Percentiles rank a stretch among this genome's conserved stretches.
These are phyloP conservation scores for Wilhelminamyces savonicus DNA, from an alignment of 805 yeast species.

Conservation along the genomic window DNA sequence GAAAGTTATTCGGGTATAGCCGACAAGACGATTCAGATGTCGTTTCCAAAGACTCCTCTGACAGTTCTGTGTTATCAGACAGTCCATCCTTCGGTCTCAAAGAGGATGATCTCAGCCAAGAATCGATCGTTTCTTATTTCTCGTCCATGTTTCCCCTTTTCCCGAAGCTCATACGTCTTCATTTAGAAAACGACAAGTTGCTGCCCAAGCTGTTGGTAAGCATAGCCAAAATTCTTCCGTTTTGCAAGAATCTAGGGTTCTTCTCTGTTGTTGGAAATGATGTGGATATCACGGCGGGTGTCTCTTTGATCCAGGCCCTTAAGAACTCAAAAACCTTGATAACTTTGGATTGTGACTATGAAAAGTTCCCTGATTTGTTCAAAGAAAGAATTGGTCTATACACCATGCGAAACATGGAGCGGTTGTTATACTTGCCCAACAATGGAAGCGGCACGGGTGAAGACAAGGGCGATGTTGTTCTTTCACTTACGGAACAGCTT, in stretches of 20 bases:
- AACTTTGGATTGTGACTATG: constrained; percentile 62
- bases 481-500: constrained; percentile 23
- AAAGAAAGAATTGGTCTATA: constrained; percentile 71
- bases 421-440: constrained; percentile 34
- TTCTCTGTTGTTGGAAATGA: constrained; percentile 64
- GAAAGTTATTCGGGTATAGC: constrained; percentile 52
- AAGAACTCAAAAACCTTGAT: constrained; percentile 58
- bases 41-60: no score
- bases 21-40: no score
- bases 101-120: constrained; percentile 4
- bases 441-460: no score
- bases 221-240: constrained; percentile 63
- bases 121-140: constrained; percentile 43
- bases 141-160: constrained; percentile 64
- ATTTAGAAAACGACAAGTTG: constrained; percentile 64
- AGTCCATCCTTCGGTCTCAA: background rate
- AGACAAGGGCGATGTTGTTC: no score
- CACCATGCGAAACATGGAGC: constrained; percentile 78
- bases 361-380: constrained; percentile 51
- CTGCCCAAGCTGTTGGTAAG: constrained; percentile 48
- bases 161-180: constrained; percentile 56
- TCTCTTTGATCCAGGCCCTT: constrained; percentile 65
- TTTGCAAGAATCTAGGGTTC: constrained; percentile 60
- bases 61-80: background rate
- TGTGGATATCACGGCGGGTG: constrained; percentile 52